Evolutionary conservation across 345 rosid species (phyloP), one percentile per base, ranked within the genome.

Genomic region (Acer campestre): DNA sequence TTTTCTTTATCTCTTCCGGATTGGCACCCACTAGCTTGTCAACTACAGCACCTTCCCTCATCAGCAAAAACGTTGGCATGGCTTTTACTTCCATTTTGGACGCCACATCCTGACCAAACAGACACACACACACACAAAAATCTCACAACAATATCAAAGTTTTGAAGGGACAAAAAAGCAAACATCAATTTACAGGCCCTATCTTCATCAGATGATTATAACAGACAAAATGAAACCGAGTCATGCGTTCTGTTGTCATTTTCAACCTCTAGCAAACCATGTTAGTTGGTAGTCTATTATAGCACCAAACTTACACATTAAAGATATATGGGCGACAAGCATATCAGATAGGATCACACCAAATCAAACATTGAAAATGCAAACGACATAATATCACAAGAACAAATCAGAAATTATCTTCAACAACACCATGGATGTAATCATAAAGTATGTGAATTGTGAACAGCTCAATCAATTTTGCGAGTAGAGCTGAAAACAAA

Each of bases 11-110:
- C 90, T 93, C 97, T 61, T 87, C 97, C 7, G 95, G 97, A 74
- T 96, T 92, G 3, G 97, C 98, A 13, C 99, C 99, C 40, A 96
- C 97, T 16, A 93, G 65, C 85, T 88, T 96, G 87, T 93, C 97
- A 12, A 81, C 88, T 6, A 48, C 67, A 73, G 78, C 82, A 73
- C 96, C 93, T 71, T 84, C 91, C 80, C 78, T 94, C 90, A 91
- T 83, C 85, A 92, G 80, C 81, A 89, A 22, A 84, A 94, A 94
- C 14, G 99, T 92, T 0, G 99, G 97, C 99, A 96, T 96, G n/a
- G 99, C 98, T 82, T 90, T 94, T 22, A 91, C 83, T 74, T 87
- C 90, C 89, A 91, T 73, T 72, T 80, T 86, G 27, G 77, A 68
- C 4, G 98, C 97, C 71, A 93, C 97, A 69, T 89, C 98, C 98